Evolutionary conservation across 2,329 filamentous ascomycete species (phyloP).

Genomic region (Fusarium keratoplasticum): DNA sequence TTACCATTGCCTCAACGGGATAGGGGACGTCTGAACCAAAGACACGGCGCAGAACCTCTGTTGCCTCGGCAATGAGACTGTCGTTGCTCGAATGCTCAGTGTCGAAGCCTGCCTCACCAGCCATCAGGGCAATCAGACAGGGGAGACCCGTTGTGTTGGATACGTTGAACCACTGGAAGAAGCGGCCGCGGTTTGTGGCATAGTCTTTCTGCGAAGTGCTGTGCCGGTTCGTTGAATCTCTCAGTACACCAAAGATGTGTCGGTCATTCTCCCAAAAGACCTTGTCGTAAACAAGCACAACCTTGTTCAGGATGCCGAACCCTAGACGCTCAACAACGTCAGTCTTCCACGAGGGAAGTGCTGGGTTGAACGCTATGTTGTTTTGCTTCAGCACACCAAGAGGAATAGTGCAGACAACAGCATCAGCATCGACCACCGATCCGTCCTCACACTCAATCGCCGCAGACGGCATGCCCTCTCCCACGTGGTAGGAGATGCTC

Average conservation of each 20-base stretch:
- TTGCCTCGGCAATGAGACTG: constrained; percentile 83
- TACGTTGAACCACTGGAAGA: constrained; percentile 98
- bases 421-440: constrained; percentile 82
- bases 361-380: constrained; percentile 85
- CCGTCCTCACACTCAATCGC: constrained; percentile 83
- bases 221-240: constrained; percentile 74
- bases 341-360: constrained; percentile 87
- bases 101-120: constrained; percentile 90
- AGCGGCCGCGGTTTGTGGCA: constrained; percentile 81
- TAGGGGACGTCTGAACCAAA: constrained; percentile 79
- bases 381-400: constrained; percentile 91
- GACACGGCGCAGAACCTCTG: constrained; percentile 79
- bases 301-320: constrained; percentile 95
- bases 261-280: constrained; percentile 91
- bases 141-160: constrained; percentile 89
- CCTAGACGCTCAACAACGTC: constrained; percentile 86
- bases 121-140: constrained; percentile 92
- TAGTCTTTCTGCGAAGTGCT: constrained; percentile 87
- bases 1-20: constrained; percentile 88
- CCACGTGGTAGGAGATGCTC: constrained; percentile 73
- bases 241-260: constrained; percentile 94
- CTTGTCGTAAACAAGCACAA: constrained; percentile 88
- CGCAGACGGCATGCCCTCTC: constrained; percentile 60
- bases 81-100: constrained; percentile 83
- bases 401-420: constrained; percentile 89